Conservation (phyloP, 495 filamentous ascomycete genomes). For the Penicillium taxi region DNA sequence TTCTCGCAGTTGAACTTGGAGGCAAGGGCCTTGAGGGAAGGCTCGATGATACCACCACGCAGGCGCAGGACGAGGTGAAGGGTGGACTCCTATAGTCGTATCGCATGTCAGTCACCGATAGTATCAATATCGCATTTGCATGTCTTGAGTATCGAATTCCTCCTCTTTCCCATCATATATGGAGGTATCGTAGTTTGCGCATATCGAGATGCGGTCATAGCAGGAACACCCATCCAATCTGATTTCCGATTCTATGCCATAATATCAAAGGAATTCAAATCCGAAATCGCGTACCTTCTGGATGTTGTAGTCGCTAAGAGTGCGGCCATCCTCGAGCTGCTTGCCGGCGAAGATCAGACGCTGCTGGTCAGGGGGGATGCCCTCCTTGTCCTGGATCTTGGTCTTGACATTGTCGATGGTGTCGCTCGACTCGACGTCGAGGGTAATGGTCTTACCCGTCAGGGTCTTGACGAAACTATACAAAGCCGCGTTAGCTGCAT, state of each 20-base stretch:
- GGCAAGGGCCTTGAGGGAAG: conserved; percentile 94
- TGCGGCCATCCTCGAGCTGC: conserved; percentile 99
- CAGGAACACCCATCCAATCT: neutral
- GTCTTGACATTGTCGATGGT: conserved; percentile 98
- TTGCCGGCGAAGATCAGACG: conserved; percentile 99
- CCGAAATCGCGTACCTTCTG: conserved; percentile 69
- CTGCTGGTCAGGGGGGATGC: conserved; percentile 98
- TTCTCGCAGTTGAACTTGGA: conserved; percentile 99
- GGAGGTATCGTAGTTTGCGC: neutral
- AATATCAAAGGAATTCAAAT: conserved; percentile 5
- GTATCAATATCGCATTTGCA: neutral
- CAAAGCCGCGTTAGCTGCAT: conserved; percentile 34
- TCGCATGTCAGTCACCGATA: conserved; percentile 21
- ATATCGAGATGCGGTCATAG: neutral
- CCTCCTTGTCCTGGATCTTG: conserved; percentile 99
- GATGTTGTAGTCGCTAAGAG: conserved; percentile 99
- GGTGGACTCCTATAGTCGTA: conserved; percentile 72
- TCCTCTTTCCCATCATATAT: conserved; percentile 8
- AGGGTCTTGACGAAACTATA: conserved; percentile 92
- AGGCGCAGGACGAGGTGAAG: conserved; percentile 99
- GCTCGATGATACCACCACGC: conserved; percentile 99
- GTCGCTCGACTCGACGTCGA: conserved; percentile 97
- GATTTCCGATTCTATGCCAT: conserved; percentile 7
- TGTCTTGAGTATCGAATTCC: conserved; percentile 3
- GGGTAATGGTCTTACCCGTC: conserved; percentile 99